Evolutionary conservation across 176 grass and related monocot genomes (phyloP), one percentile per base, ranked within the genome.

Genomic region (Raddia guianensis): DNA sequence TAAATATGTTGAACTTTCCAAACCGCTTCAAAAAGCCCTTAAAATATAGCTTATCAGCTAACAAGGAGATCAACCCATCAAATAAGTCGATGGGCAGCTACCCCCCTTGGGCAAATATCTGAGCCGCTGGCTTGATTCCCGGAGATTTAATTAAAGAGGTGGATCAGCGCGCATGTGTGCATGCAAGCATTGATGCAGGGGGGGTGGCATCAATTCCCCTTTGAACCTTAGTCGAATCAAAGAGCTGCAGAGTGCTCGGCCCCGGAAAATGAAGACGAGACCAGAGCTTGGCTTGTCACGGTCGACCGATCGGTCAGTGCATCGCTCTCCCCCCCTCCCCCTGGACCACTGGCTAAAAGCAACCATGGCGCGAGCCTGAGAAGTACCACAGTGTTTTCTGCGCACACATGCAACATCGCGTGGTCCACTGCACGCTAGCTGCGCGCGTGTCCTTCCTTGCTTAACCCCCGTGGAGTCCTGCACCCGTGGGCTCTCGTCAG

Each of bases 341-440:
- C 1, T 71, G 86, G 80, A 88, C 80, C 80, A 78, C 74, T 14
- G 4, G 73, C 12, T 6, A 57, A 51, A 73, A 73, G 34, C 71
- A 33, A 71, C 56, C 62, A 54, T 21, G 55, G 77, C 56, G 72
- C 65, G 55, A 70, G 63, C 16, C 40, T 55, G 63, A 56, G 46
- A 47, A 13, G 33, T 89, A 62, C 12, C 76, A 80, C 40, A 81
- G 64, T 65, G 82, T 15, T 20, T 20, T 40, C 76, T 76, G 87
- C 82, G 76, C 76, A 71, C 87, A 69, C 87, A 89, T 76, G 87
- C 82, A 65, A 81, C 70, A 35, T 27, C 27, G 9, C 8, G 71
- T 58, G 71, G 87, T 80, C 82, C 81, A 45, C 8, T 16, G 0
- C 40, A 21, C 9, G 11, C 37, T 65, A 27, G 27, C 27, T 27